A percentile compares a stretch with the other conserved stretches of the same genome.
These are phyloP conservation scores for Mallotus nudiflorus DNA, from an alignment of 345 rosid species.

Conservation along the genomic window DNA sequence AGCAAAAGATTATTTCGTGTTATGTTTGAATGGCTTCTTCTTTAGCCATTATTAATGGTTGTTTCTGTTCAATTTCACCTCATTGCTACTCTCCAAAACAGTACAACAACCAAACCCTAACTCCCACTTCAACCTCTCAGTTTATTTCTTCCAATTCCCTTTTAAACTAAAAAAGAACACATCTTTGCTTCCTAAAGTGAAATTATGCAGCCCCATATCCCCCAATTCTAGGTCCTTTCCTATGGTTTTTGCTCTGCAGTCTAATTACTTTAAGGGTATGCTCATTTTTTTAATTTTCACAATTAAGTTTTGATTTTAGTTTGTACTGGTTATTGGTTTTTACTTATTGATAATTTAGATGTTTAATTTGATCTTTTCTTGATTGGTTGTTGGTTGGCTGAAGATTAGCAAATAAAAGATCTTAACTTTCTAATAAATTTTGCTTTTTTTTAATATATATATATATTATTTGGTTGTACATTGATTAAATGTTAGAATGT, in stretches of 20 bases:
- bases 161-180: constrained; percentile 26
- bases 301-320: neutral
- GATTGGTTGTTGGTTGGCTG: no score
- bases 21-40: constrained; percentile 27
- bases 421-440: no score
- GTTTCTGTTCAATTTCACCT: constrained; percentile 25
- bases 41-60: constrained; percentile 19
- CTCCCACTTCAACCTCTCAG: constrained; percentile 18
- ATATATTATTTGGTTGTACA: no score
- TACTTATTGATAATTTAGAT: no score
- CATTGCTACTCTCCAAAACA: constrained; percentile 10
- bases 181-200: constrained; percentile 24
- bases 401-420: no score
- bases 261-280: constrained; percentile 54
- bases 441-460: no score
- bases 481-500: no score
- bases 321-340: neutral
- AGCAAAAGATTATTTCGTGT: no score
- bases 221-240: constrained; percentile 32
- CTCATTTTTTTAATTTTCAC: neutral
- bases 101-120: constrained; percentile 29
- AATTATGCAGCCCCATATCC: constrained; percentile 13
- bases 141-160: constrained; percentile 31
- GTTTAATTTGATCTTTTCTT: no score
- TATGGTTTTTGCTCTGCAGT: constrained; percentile 43